Conservation (phyloP, 2,329 filamentous ascomycete species). For the Uncinocarpus reesii region DNA sequence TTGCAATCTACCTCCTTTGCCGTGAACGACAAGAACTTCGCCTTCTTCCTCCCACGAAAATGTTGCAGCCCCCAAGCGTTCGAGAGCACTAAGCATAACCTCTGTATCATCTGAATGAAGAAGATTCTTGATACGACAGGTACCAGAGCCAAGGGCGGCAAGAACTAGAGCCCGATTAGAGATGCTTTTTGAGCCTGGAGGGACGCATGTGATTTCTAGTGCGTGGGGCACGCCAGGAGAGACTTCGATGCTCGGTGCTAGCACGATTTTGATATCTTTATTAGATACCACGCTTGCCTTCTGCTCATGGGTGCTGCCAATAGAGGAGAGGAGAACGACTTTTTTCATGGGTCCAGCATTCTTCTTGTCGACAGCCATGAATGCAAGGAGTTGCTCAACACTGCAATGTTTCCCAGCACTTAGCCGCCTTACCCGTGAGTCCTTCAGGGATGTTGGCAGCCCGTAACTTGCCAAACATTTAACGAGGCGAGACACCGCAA, state of each 20-base stretch:
- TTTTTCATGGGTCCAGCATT: conserved; percentile 94
- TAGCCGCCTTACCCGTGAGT: conserved; percentile 70
- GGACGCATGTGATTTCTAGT: conserved; percentile 64
- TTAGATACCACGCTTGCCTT: conserved; percentile 86
- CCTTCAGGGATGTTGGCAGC: conserved; percentile 71
- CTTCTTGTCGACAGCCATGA: conserved; percentile 99
- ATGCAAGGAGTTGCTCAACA: conserved; percentile 72
- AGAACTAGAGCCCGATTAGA: conserved; percentile 93
- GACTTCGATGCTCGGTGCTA: conserved; percentile 69
- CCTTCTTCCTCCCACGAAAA: conserved; percentile 93
- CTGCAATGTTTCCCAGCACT: conserved; percentile 81
- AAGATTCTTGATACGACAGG: conserved; percentile 80
- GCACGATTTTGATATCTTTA: conserved; percentile 65
- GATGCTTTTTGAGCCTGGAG: conserved; percentile 93
- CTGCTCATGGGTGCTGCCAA: conserved; percentile 77
- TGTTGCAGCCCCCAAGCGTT: conserved; percentile 69
- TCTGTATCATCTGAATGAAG: conserved; percentile 95
- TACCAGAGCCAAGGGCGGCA: conserved; percentile 76
- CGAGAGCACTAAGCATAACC: conserved; percentile 90
- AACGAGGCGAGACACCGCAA: conserved; percentile 75
- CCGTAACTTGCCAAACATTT: conserved; percentile 95
- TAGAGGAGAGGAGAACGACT: conserved; percentile 80
- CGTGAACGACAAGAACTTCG: conserved; percentile 78
- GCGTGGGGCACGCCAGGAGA: conserved; percentile 57
- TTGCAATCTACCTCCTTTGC: conserved; percentile 74